Conservation (phyloP, 2,329 filamentous ascomycete species). For the Lecanicillium sp. region DNA sequence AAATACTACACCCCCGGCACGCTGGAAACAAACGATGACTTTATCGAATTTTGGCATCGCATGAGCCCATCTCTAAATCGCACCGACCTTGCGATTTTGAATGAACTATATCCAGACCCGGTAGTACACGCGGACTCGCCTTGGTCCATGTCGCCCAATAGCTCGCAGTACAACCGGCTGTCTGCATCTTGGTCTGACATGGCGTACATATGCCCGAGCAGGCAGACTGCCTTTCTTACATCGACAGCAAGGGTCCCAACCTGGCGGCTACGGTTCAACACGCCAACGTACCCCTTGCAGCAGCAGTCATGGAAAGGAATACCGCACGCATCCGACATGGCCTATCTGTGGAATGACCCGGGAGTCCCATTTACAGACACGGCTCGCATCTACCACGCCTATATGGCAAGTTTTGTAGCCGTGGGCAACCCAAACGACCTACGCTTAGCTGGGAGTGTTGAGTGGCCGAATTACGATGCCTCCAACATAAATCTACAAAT, state of each 20-base stretch:
- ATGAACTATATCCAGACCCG: slow-evolving; percentile 27
- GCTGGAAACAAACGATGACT: slow-evolving; percentile 27
- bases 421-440: slow-evolving; percentile 25
- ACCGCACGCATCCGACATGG: slow-evolving; percentile 27
- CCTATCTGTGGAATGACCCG: slow-evolving; percentile 28
- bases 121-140: slow-evolving; percentile 23
- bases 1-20: slow-evolving; percentile 23
- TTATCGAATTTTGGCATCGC: slow-evolving; percentile 27
- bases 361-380: slow-evolving; percentile 26
- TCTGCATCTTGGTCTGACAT: slow-evolving; percentile 36
- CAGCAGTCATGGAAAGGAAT: slow-evolving; percentile 24
- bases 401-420: slow-evolving; percentile 28
- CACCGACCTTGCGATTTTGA: slow-evolving; percentile 20
- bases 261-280: slow-evolving; percentile 31
- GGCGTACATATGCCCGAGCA: slow-evolving; percentile 34
- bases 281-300: slow-evolving; percentile 22
- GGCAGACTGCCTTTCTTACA: slow-evolving; percentile 34
- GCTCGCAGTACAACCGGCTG: slow-evolving; percentile 35
- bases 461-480: slow-evolving; percentile 18
- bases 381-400: slow-evolving; percentile 26
- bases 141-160: slow-evolving; percentile 28
- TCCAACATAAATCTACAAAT: neutral
- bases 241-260: slow-evolving; percentile 23
- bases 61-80: slow-evolving; percentile 21
- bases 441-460: slow-evolving; percentile 10